phyloP scores from a whole-genome alignment of 345 rosid species.

The Odontarrhena argentea region DNA sequence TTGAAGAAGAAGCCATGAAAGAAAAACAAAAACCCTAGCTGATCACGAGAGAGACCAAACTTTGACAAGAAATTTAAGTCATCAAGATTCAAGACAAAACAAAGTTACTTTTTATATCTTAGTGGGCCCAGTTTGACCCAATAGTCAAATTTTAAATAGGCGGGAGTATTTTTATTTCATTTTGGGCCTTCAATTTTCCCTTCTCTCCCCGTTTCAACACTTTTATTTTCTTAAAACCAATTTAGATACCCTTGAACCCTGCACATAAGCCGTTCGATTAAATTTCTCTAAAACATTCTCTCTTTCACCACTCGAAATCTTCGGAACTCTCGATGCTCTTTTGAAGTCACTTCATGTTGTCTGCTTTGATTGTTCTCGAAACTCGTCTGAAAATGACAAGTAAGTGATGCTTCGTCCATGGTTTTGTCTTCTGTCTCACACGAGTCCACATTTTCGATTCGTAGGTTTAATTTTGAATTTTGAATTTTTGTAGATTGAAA shows the following conservation, averaged over 20 bases:
- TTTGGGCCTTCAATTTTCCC: not conserved
- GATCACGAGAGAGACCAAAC: no score
- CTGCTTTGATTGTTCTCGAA: slow-evolving; percentile 5
- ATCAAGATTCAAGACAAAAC: no score
- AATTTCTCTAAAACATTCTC: slow-evolving; percentile 26
- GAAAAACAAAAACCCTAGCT: no score
- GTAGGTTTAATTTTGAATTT: not conserved
- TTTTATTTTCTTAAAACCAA: no score
- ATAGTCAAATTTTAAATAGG: not conserved
- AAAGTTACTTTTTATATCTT: no score
- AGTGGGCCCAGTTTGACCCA: slow-evolving; percentile 19
- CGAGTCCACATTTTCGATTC: not conserved
- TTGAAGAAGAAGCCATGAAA: no score
- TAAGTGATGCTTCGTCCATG: slow-evolving; percentile 7
- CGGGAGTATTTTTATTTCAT: slow-evolving; percentile 4
- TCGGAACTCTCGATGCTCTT: slow-evolving; percentile 8
- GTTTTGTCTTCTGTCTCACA: not conserved
- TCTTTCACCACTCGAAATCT: not conserved
- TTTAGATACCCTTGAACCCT: not conserved
- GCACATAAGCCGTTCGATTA: slow-evolving; percentile 35
- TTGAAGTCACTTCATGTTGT: not conserved
- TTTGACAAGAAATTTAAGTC: no score
- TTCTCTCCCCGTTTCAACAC: not conserved
- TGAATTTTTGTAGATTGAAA: not conserved
- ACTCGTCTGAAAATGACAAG: not conserved